Evolutionary conservation across 371 early-diverging fungal genomes (phyloP).

Genomic region (Mortierella sp.): DNA sequence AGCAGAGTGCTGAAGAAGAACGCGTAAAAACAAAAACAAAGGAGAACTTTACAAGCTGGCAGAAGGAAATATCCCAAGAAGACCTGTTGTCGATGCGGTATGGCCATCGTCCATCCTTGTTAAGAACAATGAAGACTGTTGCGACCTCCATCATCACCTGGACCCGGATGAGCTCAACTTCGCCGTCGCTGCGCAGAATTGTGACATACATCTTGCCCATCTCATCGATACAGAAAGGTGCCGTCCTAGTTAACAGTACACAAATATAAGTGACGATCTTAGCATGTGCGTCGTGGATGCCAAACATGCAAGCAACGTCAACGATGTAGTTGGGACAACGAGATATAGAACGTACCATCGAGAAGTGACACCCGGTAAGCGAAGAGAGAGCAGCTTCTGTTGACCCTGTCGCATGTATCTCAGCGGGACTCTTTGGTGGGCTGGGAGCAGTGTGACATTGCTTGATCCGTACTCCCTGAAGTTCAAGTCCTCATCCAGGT

Average conservation of each 20-base stretch:
- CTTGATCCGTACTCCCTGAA: conserved; percentile 79
- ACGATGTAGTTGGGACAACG: no score
- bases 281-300: background rate
- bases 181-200: conserved; percentile 64
- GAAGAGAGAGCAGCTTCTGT: conserved; percentile 76
- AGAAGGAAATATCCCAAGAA: conserved; percentile 79
- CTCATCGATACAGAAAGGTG: conserved; percentile 89
- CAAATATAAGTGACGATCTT: no score
- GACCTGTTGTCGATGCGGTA: conserved; percentile 91
- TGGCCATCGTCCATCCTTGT: conserved; percentile 91
- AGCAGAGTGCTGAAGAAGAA: background rate
- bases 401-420: conserved; percentile 72
- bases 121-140: conserved; percentile 87
- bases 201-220: conserved; percentile 89
- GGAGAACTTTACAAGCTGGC: conserved; percentile 72
- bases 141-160: conserved; percentile 88
- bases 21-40: background rate
- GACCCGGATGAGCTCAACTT: conserved; percentile 78
- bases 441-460: conserved; percentile 60
- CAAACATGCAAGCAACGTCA: background rate
- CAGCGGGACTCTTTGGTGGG: conserved; percentile 75
- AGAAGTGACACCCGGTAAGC: conserved; percentile 76
- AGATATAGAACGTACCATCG: conserved; percentile 80
- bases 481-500: conserved; percentile 73
- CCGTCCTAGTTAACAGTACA: conserved; percentile 83